phyloP scores from a whole-genome alignment of 2,329 filamentous ascomycete species.

The Colletotrichum siamense region DNA sequence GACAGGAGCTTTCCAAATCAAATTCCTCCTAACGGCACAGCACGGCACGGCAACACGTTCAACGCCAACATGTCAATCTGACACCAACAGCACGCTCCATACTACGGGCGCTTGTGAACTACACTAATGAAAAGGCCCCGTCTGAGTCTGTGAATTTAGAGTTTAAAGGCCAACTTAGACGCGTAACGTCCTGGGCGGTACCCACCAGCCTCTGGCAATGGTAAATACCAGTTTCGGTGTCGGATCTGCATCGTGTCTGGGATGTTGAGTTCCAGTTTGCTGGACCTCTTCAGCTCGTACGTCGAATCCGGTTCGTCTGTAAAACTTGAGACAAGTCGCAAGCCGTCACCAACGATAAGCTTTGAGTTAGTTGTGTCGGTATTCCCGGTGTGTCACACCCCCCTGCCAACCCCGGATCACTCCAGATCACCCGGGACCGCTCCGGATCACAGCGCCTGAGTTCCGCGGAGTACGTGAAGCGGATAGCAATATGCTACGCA shows the following conservation, averaged over 20 bases:
- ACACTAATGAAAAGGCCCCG: neutral
- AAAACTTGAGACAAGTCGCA: neutral
- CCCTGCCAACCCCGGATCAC: neutral
- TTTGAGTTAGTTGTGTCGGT: neutral
- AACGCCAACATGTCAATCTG: neutral
- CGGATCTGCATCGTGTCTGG: neutral
- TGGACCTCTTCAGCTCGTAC: neutral
- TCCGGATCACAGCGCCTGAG: neutral
- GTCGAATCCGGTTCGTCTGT: neutral
- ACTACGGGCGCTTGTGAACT: neutral
- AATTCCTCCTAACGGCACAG: neutral
- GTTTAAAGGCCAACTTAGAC: neutral
- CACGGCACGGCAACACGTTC: neutral
- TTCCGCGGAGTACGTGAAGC: neutral
- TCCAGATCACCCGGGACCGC: neutral
- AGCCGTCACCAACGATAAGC: neutral
- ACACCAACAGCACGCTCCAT: neutral
- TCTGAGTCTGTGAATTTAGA: neutral
- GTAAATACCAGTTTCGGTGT: neutral
- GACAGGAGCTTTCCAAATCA: neutral
- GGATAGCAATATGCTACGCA: neutral
- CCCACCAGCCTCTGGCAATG: neutral
- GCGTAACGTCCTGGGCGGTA: neutral
- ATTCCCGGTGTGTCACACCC: neutral
- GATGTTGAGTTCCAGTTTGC: neutral